phyloP scores from a whole-genome alignment of 2,329 filamentous ascomycete species.

The Cordyceps tenuipes region DNA sequence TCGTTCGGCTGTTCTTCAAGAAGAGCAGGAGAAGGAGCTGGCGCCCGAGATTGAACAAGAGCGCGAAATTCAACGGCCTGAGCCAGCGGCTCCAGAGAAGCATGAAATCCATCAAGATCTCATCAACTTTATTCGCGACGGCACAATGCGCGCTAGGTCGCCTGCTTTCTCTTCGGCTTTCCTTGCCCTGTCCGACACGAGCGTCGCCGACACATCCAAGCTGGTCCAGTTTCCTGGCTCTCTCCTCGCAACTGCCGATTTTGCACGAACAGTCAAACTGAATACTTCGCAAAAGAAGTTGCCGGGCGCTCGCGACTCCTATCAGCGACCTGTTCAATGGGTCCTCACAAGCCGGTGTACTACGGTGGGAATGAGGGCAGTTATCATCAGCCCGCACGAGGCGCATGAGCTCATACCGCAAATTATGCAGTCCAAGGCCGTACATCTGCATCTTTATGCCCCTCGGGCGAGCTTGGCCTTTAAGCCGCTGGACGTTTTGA shows the following conservation, averaged over 20 bases:
- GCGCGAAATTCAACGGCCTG: conserved; percentile 43
- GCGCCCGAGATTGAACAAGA: conserved; percentile 56
- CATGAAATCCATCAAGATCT: conserved; percentile 34
- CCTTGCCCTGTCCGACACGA: background rate
- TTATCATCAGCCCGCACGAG: conserved; percentile 55
- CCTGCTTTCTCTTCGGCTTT: background rate
- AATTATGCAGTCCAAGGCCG: conserved; percentile 27
- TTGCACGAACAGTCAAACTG: background rate
- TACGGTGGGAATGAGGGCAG: conserved; percentile 19
- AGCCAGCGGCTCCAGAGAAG: conserved; percentile 24
- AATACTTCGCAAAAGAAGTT: no score
- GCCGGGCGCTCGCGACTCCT: background rate
- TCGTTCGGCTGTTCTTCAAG: conserved; percentile 18
- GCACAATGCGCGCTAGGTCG: background rate
- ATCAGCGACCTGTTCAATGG: conserved; percentile 1
- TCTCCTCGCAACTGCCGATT: background rate
- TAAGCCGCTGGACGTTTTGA: no score
- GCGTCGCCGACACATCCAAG: background rate
- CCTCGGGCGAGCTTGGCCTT: no score
- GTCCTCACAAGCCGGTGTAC: background rate
- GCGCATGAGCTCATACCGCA: conserved; percentile 39
- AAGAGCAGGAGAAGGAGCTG: conserved; percentile 64
- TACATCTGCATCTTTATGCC: no score
- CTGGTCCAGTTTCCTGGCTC: background rate
- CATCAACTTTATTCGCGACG: background rate